A percentile compares a stretch with the other conserved stretches of the same genome.
These are phyloP conservation scores for Arabis hirsuta DNA, from an alignment of 345 rosid genomes.

Conservation along the genomic window DNA sequence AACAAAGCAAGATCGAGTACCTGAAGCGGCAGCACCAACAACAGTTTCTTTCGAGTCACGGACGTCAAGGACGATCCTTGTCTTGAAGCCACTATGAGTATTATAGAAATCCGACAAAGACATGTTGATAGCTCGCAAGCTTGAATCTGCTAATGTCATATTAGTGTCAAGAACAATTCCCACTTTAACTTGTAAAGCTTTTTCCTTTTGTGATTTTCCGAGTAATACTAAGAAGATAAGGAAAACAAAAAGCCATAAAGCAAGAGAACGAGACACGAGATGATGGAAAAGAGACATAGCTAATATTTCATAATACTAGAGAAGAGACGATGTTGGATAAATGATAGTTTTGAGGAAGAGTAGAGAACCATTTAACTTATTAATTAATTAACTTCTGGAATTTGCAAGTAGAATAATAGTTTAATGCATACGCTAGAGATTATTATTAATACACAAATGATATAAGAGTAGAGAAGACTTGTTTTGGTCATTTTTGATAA, in stretches of 20 bases:
- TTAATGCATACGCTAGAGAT: not conserved
- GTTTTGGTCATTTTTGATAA: slow-evolving; percentile 21
- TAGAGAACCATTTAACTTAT: slow-evolving; percentile 1
- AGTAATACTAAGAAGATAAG: slow-evolving; percentile 9
- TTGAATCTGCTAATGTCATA: slow-evolving; percentile 25
- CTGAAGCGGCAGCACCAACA: slow-evolving; percentile 51
- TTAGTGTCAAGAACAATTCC: slow-evolving; percentile 47
- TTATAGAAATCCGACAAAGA: slow-evolving; percentile 45
- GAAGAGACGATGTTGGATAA: slow-evolving; percentile 8
- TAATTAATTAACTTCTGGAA: slow-evolving; percentile 1
- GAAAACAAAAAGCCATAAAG: slow-evolving; percentile 8
- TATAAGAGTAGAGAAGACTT: slow-evolving; percentile 2
- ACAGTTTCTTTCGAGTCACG: slow-evolving; percentile 41
- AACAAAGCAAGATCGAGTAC: slow-evolving; percentile 22
- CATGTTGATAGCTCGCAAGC: slow-evolving; percentile 38
- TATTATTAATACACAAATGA: not conserved
- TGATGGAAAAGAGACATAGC: slow-evolving; percentile 22
- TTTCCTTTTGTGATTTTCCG: slow-evolving; percentile 31
- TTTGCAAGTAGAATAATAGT: slow-evolving; percentile 18
- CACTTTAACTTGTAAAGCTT: slow-evolving; percentile 36
- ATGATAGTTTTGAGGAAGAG: slow-evolving; percentile 6
- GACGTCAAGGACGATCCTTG: slow-evolving; percentile 37
- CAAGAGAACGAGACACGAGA: slow-evolving; percentile 31
- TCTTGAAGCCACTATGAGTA: slow-evolving; percentile 26
- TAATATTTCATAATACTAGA: not conserved